A percentile compares a stretch with the other conserved stretches of the same genome.
Conservation (phyloP, 306 rosid genomes). For the Fragaria iinumae region DNA sequence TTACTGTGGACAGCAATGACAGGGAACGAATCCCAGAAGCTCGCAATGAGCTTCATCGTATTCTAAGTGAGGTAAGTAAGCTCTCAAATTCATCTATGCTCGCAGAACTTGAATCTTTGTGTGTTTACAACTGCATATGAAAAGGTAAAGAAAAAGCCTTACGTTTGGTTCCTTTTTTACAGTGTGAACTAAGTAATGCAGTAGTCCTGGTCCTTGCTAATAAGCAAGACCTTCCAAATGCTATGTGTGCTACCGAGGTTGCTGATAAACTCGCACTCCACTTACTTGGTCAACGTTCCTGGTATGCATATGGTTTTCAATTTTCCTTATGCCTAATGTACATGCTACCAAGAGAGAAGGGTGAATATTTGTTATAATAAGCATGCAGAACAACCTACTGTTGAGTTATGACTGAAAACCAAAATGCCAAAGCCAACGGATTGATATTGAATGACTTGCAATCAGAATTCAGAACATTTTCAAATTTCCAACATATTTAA, state of each 20-base stretch:
- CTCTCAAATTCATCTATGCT: no score
- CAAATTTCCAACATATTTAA: background rate
- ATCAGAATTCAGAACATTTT: background rate
- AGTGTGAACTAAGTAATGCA: constrained; percentile 32
- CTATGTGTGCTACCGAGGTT: constrained; percentile 41
- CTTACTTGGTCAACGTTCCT: constrained; percentile 30
- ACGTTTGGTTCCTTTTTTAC: background rate
- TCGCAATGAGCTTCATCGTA: constrained; percentile 43
- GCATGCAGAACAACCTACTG: background rate
- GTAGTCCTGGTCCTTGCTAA: constrained; percentile 46
- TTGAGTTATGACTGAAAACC: background rate
- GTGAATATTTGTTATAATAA: background rate
- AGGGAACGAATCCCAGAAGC: constrained; percentile 44
- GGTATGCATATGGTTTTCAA: constrained; percentile 26
- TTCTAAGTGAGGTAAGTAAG: constrained; percentile 36
- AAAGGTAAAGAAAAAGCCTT: background rate
- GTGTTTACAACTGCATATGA: background rate
- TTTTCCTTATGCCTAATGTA: background rate
- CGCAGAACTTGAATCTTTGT: background rate
- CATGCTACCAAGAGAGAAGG: background rate
- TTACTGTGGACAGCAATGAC: constrained; percentile 52
- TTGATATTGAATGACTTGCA: background rate
- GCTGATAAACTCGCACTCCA: constrained; percentile 44
- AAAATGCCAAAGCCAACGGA: background rate
- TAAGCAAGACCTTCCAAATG: constrained; percentile 46